Evolutionary conservation across 257 asterid species (phyloP), one percentile per base, ranked within the genome.

Genomic region (Ballota nigra): DNA sequence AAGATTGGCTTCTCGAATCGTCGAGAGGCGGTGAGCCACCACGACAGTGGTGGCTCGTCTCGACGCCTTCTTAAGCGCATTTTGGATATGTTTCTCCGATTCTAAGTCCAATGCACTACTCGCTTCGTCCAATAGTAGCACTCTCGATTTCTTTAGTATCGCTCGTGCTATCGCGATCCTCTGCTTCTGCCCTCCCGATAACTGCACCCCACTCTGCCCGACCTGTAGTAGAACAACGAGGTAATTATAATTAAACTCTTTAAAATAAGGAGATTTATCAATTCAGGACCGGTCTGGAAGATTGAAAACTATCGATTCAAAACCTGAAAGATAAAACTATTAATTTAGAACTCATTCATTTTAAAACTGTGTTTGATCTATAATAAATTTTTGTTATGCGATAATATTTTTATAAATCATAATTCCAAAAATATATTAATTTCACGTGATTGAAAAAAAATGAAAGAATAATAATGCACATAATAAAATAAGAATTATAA

Each of bases 151-250:
- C 84, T 89, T 89, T 18, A 91, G 72, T 53, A 89, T 84, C 0
- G 95, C 96, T 66, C 97, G 81, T 9, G 97, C 97, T 74, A 91
- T 91, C 9, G 97, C 95, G 41, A 91, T 89, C 74, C 97, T 79
- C 71, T 91, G 97, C 81, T 91, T 91, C 77, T 91, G 97, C 22
- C 97, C 97, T 6, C 97, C 97, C 8, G 96, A 91, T 69, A 91
- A 72, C 29, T 89, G 96, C 11, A 87, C 88, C 3, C 97, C 97
- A 60, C 91, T 82, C 55, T 89, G 82, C 38, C 97, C 97, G 6
- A 89, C 95, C 97, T 89, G 82, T 45, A 6, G 6, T 36, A 45
- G 23, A 66, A 31, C 59, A 28, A 13, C n/a, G 8, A 15, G 13
- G 6, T 28, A 13, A n/a, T 29, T 10, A 11, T 10, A 28, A 41